Percentiles rank a stretch among this genome's conserved stretches.
These are phyloP conservation scores for Hemileia vastatrix DNA, from an alignment of 1,284 basidiomycete species.

Conservation along the genomic window DNA sequence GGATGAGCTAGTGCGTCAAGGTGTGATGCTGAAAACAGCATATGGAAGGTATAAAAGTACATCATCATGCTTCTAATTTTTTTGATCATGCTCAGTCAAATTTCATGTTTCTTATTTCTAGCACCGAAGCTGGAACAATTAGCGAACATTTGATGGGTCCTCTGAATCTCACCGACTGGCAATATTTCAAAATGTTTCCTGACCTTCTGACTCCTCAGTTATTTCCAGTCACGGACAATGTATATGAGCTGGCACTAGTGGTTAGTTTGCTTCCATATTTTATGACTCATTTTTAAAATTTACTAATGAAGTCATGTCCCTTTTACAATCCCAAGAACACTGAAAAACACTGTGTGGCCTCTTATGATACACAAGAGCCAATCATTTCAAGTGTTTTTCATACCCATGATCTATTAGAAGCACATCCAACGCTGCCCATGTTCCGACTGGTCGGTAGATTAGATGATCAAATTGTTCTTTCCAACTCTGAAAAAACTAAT, in stretches of 20 bases:
- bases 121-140: slow-evolving; percentile 1
- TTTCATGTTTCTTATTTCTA: neutral
- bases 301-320: no score
- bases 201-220: neutral
- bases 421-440: neutral
- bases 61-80: no score
- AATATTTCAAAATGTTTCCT: neutral
- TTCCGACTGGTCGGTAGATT: neutral
- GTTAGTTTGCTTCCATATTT: neutral
- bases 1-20: neutral
- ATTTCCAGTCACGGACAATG: neutral
- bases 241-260: neutral
- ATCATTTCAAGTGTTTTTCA: neutral
- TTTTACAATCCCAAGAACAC: no score
- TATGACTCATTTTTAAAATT: no score
- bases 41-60: neutral
- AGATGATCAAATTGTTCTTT: neutral
- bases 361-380: no score
- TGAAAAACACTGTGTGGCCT: no score
- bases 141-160: no score
- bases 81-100: neutral
- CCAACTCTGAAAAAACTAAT: slow-evolving; percentile 8
- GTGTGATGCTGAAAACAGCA: neutral
- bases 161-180: no score
- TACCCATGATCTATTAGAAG: neutral